These are phyloP conservation scores for Auxenochlorella protothecoides DNA, from an alignment of 139 green algal species.

Conservation along the genomic window DNA sequence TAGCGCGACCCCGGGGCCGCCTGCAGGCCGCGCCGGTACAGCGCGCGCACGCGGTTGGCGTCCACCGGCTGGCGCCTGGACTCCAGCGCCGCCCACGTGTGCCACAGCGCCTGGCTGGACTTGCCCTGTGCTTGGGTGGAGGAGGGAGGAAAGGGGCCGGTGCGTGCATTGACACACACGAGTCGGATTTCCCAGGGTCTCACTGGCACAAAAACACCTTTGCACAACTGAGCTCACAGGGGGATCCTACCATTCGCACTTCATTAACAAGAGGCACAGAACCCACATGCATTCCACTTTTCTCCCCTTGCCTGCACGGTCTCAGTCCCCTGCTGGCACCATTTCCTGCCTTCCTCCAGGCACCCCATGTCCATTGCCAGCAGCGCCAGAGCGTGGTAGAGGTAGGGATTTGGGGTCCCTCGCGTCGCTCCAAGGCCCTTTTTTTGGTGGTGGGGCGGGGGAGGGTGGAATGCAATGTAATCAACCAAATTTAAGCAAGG, in stretches of 20 bases:
- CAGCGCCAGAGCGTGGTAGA: constrained; percentile 75
- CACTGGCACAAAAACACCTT: too few relatives aligned
- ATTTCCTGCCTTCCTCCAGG: constrained; percentile 64
- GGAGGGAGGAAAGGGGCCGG: too few relatives aligned
- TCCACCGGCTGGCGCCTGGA: constrained; percentile 37
- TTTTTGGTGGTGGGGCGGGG: neutral
- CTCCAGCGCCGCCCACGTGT: constrained; percentile 79
- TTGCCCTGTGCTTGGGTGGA: constrained; percentile 8
- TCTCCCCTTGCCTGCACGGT: constrained; percentile 15
- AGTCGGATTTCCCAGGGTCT: too few relatives aligned
- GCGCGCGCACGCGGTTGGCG: constrained; percentile 31
- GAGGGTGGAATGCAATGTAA: neutral
- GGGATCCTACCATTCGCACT: too few relatives aligned
- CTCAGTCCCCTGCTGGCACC: constrained; percentile 67
- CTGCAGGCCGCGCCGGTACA: constrained; percentile 50
- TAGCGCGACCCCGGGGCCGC: constrained; percentile 46
- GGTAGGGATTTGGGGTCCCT: constrained; percentile 54
- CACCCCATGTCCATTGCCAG: constrained; percentile 61
- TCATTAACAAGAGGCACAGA: too few relatives aligned
- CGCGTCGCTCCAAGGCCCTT: constrained; percentile 42
- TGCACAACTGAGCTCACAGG: too few relatives aligned
- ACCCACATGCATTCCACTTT: too few relatives aligned
- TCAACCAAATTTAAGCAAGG: too few relatives aligned
- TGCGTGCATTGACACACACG: too few relatives aligned
- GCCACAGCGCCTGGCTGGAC: constrained; percentile 62